Evolutionary conservation across 2,329 filamentous ascomycete genomes (phyloP).

Genomic region (Verticillium nonalfalfae): DNA sequence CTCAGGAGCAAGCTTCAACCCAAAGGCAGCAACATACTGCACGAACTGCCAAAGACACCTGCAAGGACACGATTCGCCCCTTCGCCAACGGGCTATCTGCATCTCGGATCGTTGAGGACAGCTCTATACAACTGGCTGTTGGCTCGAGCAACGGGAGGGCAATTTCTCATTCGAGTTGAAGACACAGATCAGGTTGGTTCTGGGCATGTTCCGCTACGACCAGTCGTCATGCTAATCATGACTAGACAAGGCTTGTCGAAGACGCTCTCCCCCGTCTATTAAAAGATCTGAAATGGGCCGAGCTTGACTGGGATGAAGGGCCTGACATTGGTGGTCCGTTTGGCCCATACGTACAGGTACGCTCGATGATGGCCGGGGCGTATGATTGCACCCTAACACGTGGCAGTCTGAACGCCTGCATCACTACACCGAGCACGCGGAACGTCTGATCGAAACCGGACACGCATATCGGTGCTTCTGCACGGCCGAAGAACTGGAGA

Average conservation of each 20-base stretch:
- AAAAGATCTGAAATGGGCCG: slow-evolving; percentile 80
- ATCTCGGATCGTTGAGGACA: slow-evolving; percentile 85
- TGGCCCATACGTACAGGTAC: slow-evolving; percentile 78
- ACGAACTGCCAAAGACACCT: slow-evolving; percentile 44
- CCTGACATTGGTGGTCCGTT: slow-evolving; percentile 75
- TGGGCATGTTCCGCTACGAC: background rate
- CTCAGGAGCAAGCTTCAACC: slow-evolving; percentile 11
- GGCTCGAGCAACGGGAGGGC: slow-evolving; percentile 79
- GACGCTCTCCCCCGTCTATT: slow-evolving; percentile 75
- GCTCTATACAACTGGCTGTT: slow-evolving; percentile 93
- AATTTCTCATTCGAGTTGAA: slow-evolving; percentile 87
- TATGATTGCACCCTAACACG: background rate
- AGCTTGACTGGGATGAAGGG: slow-evolving; percentile 91
- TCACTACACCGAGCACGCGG: slow-evolving; percentile 66
- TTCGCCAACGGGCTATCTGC: slow-evolving; percentile 89
- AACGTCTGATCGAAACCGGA: slow-evolving; percentile 61
- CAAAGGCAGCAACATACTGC: slow-evolving; percentile 6
- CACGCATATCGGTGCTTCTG: slow-evolving; percentile 95
- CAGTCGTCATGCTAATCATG: background rate
- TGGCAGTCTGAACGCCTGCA: slow-evolving; percentile 68
- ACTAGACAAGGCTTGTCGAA: slow-evolving; percentile 69
- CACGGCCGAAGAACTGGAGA: slow-evolving; percentile 61
- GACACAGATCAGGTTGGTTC: slow-evolving; percentile 80
- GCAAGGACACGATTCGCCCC: slow-evolving; percentile 73
- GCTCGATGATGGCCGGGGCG: background rate